These are phyloP conservation scores for Pugionium dolabratum DNA, from an alignment of 345 rosid species.

Conservation along the genomic window DNA sequence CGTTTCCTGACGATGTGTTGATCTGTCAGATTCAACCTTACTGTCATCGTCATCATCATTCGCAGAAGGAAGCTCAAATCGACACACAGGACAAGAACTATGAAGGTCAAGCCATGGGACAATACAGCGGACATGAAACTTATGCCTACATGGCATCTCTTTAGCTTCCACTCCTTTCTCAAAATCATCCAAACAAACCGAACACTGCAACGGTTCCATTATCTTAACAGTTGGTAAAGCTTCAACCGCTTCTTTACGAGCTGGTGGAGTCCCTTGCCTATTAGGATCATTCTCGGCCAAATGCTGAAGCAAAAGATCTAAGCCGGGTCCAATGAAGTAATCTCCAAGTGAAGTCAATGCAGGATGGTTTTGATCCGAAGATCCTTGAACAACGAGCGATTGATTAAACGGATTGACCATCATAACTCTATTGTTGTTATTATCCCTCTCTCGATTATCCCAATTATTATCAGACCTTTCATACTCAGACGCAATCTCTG, in stretches of 20 bases:
- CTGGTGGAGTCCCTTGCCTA: constrained; percentile 84
- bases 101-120: constrained; percentile 92
- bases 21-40: constrained; percentile 46
- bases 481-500: constrained; percentile 66
- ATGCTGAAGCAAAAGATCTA: constrained; percentile 83
- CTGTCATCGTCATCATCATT: constrained; percentile 63
- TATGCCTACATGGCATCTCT: constrained; percentile 94
- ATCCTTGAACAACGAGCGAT: constrained; percentile 44
- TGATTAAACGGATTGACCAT: constrained; percentile 67
- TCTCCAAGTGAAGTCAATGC: constrained; percentile 68
- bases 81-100: constrained; percentile 89
- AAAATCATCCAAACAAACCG: constrained; percentile 86
- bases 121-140: constrained; percentile 73
- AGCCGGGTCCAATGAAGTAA: constrained; percentile 82
- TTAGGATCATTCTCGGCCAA: constrained; percentile 87
- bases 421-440: constrained; percentile 48
- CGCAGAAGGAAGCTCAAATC: constrained; percentile 60
- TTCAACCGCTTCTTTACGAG: constrained; percentile 79
- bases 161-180: constrained; percentile 63
- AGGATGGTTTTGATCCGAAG: constrained; percentile 41
- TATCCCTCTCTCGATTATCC: constrained; percentile 45
- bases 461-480: constrained; percentile 51
- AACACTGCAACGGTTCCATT: constrained; percentile 62
- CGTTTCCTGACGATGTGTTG: background rate
- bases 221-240: constrained; percentile 65